phyloP scores from a whole-genome alignment of 176 grass and related monocot species.

The Bolboschoenus planiculmis region DNA sequence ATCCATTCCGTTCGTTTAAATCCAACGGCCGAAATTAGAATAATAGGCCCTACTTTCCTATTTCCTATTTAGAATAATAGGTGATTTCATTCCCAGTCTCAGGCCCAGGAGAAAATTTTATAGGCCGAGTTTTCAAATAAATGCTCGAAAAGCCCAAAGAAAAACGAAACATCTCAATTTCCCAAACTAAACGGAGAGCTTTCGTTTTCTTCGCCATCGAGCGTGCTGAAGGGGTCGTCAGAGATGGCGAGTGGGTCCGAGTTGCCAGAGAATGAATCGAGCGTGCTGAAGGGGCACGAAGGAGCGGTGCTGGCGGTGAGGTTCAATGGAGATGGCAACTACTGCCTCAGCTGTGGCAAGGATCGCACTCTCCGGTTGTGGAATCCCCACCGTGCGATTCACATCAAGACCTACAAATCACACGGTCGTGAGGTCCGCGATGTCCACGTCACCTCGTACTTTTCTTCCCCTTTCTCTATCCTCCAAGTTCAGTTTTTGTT shows the following conservation, averaged over 20 bases:
- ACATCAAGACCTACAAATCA: constrained; percentile 88
- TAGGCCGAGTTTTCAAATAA: neutral
- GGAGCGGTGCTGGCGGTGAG: constrained; percentile 83
- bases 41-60: too few species aligned
- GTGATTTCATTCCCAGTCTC: neutral
- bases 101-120: neutral
- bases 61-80: too few species aligned
- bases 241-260: constrained; percentile 21
- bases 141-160: neutral
- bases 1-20: too few species aligned
- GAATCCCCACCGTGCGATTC: constrained; percentile 84
- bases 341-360: constrained; percentile 96
- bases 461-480: neutral
- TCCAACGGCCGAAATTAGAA: too few species aligned
- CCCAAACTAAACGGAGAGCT: neutral
- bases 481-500: neutral
- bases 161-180: neutral
- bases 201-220: too few species aligned
- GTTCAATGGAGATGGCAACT: constrained; percentile 87
- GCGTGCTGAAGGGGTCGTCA: too few species aligned
- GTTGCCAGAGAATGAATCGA: constrained; percentile 40
- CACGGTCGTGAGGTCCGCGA: constrained; percentile 94
- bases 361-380: constrained; percentile 88
- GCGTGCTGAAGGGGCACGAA: constrained; percentile 63
- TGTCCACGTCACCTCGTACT: constrained; percentile 72